phyloP scores from a whole-genome alignment of 208 protist species.

The Hexamita inflata region DNA sequence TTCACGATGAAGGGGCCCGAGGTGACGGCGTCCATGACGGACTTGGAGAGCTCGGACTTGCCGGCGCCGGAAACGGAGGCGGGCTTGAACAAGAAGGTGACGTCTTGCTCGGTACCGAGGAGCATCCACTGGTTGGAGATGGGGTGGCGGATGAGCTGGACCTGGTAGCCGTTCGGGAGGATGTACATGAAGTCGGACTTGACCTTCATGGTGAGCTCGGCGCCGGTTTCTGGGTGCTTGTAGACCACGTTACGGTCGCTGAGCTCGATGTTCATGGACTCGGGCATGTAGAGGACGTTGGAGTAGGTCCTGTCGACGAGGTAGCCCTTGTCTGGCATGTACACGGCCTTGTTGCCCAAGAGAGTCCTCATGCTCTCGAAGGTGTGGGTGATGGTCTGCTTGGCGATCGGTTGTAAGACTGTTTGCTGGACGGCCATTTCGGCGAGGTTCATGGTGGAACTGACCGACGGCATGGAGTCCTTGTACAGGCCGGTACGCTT shows the following conservation, averaged over 20 bases:
- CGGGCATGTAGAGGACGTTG: conserved; percentile 41
- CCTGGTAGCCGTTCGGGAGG: conserved; percentile 43
- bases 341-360: neutral
- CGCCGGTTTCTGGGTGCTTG: conserved; percentile 21
- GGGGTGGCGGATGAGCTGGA: conserved; percentile 35
- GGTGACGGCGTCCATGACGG: conserved; percentile 40
- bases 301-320: conserved; percentile 34
- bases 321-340: conserved; percentile 34
- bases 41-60: conserved; percentile 50
- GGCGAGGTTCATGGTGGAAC: conserved; percentile 19
- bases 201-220: conserved; percentile 31
- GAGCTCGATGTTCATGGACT: conserved; percentile 36
- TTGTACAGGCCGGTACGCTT: neutral
- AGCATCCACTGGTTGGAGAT: conserved; percentile 36
- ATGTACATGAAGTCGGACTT: conserved; percentile 35
- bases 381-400: neutral
- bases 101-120: conserved; percentile 30
- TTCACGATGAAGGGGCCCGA: conserved; percentile 35
- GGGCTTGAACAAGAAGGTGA: conserved; percentile 35
- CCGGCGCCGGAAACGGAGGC: conserved; percentile 45
- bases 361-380: conserved; percentile 26
- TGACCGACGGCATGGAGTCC: no score
- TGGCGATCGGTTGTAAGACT: neutral
- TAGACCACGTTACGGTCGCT: conserved; percentile 23
- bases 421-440: neutral